Evolutionary conservation across 768 basidiomycete genomes (phyloP).

Genomic region (Inosperma sp.): DNA sequence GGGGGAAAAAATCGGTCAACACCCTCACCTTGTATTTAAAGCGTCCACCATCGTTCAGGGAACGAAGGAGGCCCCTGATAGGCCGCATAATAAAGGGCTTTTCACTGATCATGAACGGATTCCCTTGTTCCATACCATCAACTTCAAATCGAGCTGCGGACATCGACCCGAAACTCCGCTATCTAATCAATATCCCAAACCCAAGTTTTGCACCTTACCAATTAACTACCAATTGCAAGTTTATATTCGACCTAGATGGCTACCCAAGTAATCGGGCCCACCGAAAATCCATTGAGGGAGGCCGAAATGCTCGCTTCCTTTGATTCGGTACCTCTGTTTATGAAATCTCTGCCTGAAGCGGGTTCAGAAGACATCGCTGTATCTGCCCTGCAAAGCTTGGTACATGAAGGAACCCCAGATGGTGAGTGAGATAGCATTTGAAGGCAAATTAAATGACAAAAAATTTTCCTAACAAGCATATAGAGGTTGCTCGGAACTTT

Average conservation of each 20-base stretch:
- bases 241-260: constrained; percentile 20
- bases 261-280: constrained; percentile 30
- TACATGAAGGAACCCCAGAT: constrained; percentile 88
- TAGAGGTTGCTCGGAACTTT: constrained; percentile 89
- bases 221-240: background rate
- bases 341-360: constrained; percentile 78
- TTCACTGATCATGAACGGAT: too few species aligned
- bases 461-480: constrained; percentile 4
- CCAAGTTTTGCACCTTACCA: background rate
- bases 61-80: constrained; percentile 50
- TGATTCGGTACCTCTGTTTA: constrained; percentile 84
- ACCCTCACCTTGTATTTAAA: constrained; percentile 56
- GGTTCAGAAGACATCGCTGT: constrained; percentile 61
- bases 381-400: constrained; percentile 80
- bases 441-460: background rate
- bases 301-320: constrained; percentile 41
- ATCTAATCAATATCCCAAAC: too few species aligned
- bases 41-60: constrained; percentile 56
- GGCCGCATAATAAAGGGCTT: constrained; percentile 26
- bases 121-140: too few species aligned
- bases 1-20: background rate
- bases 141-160: too few species aligned
- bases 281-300: constrained; percentile 23
- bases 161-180: too few species aligned
- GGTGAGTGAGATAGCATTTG: constrained; percentile 53